Evolutionary conservation across 176 grass and related monocot species (phyloP).

Genomic region (Aegilops umbellulata): DNA sequence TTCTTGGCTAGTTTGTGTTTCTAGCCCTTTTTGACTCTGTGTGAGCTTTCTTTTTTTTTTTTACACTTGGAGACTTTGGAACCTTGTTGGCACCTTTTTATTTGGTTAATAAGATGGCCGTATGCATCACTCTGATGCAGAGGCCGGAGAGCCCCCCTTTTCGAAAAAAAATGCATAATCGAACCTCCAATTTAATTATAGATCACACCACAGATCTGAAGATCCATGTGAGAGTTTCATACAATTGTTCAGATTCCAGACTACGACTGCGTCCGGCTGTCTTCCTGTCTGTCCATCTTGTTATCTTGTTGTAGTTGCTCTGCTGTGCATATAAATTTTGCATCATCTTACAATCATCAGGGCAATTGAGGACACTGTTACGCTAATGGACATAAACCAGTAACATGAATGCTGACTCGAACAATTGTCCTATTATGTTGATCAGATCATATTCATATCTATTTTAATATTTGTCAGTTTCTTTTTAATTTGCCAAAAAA

Average conservation of each 20-base stretch:
- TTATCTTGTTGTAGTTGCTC: constrained; percentile 31
- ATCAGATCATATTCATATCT: not conserved
- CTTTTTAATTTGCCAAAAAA: not conserved
- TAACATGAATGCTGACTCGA: constrained; percentile 42
- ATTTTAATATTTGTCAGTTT: not conserved
- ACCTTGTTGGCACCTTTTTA: no score
- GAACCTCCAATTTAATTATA: not conserved
- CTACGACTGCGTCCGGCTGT: constrained; percentile 45
- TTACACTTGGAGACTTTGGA: no score
- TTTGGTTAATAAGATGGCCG: no score
- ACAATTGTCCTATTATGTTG: constrained; percentile 30
- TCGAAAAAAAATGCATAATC: no score
- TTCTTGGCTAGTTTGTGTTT: no score
- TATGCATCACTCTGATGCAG: no score
- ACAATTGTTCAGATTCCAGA: constrained; percentile 39
- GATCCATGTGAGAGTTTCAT: constrained; percentile 39
- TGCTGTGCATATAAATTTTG: constrained; percentile 18
- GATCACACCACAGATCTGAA: constrained; percentile 2
- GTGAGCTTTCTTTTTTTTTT: no score
- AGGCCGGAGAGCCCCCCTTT: no score
- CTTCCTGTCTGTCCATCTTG: constrained; percentile 54
- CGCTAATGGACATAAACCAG: constrained; percentile 20
- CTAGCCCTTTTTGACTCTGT: no score
- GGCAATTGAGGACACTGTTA: constrained; percentile 12
- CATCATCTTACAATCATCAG: constrained; percentile 38